These are phyloP conservation scores for Tricholoma furcatifolium DNA, from an alignment of 768 basidiomycete genomes.

Conservation along the genomic window DNA sequence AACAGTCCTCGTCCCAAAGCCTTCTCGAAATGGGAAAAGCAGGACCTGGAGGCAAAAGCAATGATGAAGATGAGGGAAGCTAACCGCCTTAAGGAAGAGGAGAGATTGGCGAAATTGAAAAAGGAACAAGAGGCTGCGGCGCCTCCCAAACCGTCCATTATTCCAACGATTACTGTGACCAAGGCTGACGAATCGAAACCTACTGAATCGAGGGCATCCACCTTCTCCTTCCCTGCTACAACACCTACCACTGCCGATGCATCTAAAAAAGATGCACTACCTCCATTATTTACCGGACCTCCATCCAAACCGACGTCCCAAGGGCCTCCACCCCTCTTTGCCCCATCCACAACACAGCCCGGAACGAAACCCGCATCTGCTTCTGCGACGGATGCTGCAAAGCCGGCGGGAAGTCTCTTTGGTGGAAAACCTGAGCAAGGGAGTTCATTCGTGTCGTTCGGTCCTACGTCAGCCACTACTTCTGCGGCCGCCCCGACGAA, in stretches of 20 bases:
- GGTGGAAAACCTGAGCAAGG: constrained; percentile 3
- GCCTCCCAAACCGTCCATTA: constrained; percentile 12
- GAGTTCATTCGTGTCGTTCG: constrained; percentile 11
- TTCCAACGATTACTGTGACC: constrained; percentile 28
- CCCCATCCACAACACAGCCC: constrained; percentile 12
- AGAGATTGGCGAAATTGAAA: constrained; percentile 28
- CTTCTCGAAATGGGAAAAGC: constrained; percentile 84
- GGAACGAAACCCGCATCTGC: constrained; percentile 9
- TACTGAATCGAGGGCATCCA: constrained; percentile 18
- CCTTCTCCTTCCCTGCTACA: constrained; percentile 18
- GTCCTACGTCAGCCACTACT: background rate
- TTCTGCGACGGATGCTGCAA: constrained; percentile 12
- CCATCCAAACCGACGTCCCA: constrained; percentile 4
- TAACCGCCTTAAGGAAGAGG: constrained; percentile 43
- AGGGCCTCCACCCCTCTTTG: constrained; percentile 4
- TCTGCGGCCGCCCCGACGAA: background rate
- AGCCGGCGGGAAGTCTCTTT: constrained; percentile 13
- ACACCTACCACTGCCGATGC: constrained; percentile 12
- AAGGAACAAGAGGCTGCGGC: constrained; percentile 22
- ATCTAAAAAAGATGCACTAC: constrained; percentile 10
- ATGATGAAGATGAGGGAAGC: constrained; percentile 67
- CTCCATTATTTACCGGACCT: constrained; percentile 3
- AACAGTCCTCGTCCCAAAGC: constrained; percentile 35
- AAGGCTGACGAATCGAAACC: constrained; percentile 26
- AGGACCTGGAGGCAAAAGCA: constrained; percentile 78